Base-by-base conservation (phyloP, 2,329 filamentous ascomycete species). In the Colletotrichum siamense region DNA sequence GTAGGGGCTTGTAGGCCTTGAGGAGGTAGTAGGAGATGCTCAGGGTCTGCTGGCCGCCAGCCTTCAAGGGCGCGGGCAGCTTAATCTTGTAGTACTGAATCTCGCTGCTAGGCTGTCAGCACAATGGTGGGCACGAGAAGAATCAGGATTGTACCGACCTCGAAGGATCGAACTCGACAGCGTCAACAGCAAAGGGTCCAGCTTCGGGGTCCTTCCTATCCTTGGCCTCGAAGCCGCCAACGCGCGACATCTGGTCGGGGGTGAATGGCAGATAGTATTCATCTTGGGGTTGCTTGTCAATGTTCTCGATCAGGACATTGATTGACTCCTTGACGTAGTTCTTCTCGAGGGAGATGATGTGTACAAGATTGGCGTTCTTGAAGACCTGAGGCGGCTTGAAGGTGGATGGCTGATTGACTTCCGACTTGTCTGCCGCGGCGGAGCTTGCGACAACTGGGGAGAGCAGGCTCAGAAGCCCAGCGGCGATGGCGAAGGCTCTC, bases 241-340 rank as follows among this genome's bases (percentile, higher is more conserved):
- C 88, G 79, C 91, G 93, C 78, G 92, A 91, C 81, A 98, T 91
- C 85, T 95, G 89, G 78, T 93, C 91, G 75, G 93, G 89, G 73
- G 95, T 94, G 83, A 99, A 98, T 5, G 96, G 95, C 69, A 99
- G 82, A 85, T 94, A 99, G 90, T 99, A 99, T 85, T 98, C 94
- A 84, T 92, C 92, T 83, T 99, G 96, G 22, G 96, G 91, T 79
- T 93, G 88, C 77, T 91, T 90, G 82, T 94, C 95, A 79, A 95
- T 89, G 85, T 99, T 99, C 88, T 98, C 94, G 78, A 99, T 92
- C 68, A 98, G 90, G n/a, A 98, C 94, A 86, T 99, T 98, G 89
- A 98, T 92, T 16, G 93, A 94, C 86, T 99, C 96, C 83, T 96
- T 94, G 71, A 93, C 93, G 82, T 97, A 99, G 80, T 93, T 95